Evolutionary conservation across 768 basidiomycete genomes (phyloP).

Genomic region (Suillus plorans): DNA sequence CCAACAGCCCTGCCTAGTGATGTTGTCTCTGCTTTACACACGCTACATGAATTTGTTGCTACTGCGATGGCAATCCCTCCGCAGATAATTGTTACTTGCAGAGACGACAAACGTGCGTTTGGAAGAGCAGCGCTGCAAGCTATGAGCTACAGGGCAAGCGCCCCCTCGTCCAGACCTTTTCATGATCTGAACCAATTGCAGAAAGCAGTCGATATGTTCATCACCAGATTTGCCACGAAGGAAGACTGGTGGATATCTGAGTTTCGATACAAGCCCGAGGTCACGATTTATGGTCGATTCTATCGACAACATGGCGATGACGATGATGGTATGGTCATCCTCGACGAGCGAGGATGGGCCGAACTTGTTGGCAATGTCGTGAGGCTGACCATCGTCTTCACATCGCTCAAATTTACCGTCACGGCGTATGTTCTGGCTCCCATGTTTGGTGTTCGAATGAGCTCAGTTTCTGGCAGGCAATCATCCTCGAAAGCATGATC

Average conservation of each 20-base stretch:
- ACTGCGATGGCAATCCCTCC: slow-evolving; percentile 29
- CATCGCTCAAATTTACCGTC: slow-evolving; percentile 34
- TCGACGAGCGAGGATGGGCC: slow-evolving; percentile 33
- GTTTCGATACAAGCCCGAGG: slow-evolving; percentile 32
- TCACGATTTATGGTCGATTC: slow-evolving; percentile 34
- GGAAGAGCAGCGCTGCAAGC: slow-evolving; percentile 30
- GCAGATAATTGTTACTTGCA: slow-evolving; percentile 32
- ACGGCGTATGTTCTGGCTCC: slow-evolving; percentile 25
- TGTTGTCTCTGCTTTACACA: slow-evolving; percentile 26
- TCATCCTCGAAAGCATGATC: neutral
- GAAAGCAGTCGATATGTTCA: slow-evolving; percentile 32
- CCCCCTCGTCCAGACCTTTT: neutral
- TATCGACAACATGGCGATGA: slow-evolving; percentile 33
- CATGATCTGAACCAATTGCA: slow-evolving; percentile 7
- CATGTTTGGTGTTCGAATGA: neutral
- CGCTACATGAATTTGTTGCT: slow-evolving; percentile 31
- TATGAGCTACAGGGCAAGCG: slow-evolving; percentile 33
- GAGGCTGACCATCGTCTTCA: slow-evolving; percentile 31
- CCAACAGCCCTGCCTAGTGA: slow-evolving; percentile 22
- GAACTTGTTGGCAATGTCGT: slow-evolving; percentile 33
- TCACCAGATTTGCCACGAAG: slow-evolving; percentile 34
- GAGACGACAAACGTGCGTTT: slow-evolving; percentile 31
- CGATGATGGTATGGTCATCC: slow-evolving; percentile 30
- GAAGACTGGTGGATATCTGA: slow-evolving; percentile 38
- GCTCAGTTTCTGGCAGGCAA: slow-evolving; percentile 3